These are phyloP conservation scores for Platismatia glauca DNA, from an alignment of 495 filamentous ascomycete genomes.

Conservation along the genomic window DNA sequence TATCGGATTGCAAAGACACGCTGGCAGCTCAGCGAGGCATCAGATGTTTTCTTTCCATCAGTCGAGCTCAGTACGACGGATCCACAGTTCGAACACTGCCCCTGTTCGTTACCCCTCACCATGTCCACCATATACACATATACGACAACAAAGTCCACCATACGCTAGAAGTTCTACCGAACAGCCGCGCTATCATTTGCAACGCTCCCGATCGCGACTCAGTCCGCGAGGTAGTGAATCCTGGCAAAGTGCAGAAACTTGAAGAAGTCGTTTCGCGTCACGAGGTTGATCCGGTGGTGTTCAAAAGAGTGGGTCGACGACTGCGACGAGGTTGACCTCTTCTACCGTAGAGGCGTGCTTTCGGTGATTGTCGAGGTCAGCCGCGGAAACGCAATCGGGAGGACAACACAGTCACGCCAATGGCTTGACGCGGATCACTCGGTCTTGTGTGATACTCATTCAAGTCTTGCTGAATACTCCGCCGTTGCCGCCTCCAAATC, in stretches of 20 bases:
- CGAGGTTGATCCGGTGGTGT: slow-evolving; percentile 33
- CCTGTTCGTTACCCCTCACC: slow-evolving; percentile 24
- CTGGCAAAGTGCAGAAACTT: slow-evolving; percentile 39
- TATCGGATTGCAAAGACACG: slow-evolving; percentile 29
- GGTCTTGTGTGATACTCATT: neutral
- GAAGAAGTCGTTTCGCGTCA: slow-evolving; percentile 40
- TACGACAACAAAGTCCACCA: slow-evolving; percentile 45
- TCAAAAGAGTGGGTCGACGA: slow-evolving; percentile 29
- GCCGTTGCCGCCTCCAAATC: neutral
- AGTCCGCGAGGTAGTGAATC: slow-evolving; percentile 44
- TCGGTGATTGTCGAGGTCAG: slow-evolving; percentile 8
- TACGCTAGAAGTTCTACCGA: slow-evolving; percentile 42
- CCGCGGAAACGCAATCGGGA: slow-evolving; percentile 2
- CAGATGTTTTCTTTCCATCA: slow-evolving; percentile 43
- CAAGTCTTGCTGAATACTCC: neutral
- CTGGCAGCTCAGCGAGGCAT: slow-evolving; percentile 40
- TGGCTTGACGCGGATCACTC: slow-evolving; percentile 1
- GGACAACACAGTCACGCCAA: slow-evolving; percentile 4
- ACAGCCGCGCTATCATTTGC: slow-evolving; percentile 35
- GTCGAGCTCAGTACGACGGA: slow-evolving; percentile 37
- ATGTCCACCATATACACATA: slow-evolving; percentile 36
- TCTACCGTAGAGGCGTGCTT: slow-evolving; percentile 25
- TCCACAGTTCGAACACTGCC: slow-evolving; percentile 31
- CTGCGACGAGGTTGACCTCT: slow-evolving; percentile 39
- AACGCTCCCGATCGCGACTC: slow-evolving; percentile 24